These are phyloP conservation scores for Mimosa pudica DNA, from an alignment of 306 rosid species.

Conservation along the genomic window DNA sequence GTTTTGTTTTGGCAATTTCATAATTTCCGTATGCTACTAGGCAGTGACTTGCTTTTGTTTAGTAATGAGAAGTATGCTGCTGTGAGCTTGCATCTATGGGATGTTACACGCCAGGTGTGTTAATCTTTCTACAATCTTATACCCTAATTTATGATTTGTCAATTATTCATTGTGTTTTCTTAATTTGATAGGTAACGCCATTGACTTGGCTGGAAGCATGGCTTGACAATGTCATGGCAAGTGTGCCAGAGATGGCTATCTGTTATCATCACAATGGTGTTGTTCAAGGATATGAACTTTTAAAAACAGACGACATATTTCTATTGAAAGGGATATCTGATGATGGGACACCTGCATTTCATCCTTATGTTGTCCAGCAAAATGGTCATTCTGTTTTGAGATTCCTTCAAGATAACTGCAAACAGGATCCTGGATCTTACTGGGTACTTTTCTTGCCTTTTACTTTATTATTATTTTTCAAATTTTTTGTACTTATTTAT, in stretches of 20 bases:
- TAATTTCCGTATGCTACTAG: slow-evolving; percentile 95
- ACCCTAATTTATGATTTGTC: slow-evolving; percentile 14
- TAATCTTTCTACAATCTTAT: slow-evolving; percentile 28
- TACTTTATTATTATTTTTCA: slow-evolving; percentile 1
- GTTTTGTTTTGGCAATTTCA: slow-evolving; percentile 97
- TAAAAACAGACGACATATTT: slow-evolving; percentile 92
- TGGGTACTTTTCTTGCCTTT: slow-evolving; percentile 57
- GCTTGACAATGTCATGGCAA: slow-evolving; percentile 99
- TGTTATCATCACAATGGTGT: slow-evolving; percentile 95
- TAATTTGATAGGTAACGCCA: slow-evolving; percentile 73
- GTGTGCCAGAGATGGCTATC: slow-evolving; percentile 97
- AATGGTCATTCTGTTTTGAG: slow-evolving; percentile 97
- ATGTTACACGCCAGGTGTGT: slow-evolving; percentile 79
- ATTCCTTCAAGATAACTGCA: slow-evolving; percentile 96
- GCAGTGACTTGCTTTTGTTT: slow-evolving; percentile 90
- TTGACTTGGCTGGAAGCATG: slow-evolving; percentile 99
- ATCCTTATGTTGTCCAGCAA: slow-evolving; percentile 93
- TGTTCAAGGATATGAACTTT: slow-evolving; percentile 94
- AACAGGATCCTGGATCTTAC: slow-evolving; percentile 97
- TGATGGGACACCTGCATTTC: slow-evolving; percentile 93
- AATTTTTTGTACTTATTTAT: slow-evolving; percentile 2
- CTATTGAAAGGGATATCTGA: slow-evolving; percentile 89
- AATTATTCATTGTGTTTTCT: slow-evolving; percentile 33
- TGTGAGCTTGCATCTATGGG: slow-evolving; percentile 98
- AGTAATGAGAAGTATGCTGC: slow-evolving; percentile 95